Conservation (phyloP, 2,329 filamentous ascomycete genomes). For the Penicillium paneum region DNA sequence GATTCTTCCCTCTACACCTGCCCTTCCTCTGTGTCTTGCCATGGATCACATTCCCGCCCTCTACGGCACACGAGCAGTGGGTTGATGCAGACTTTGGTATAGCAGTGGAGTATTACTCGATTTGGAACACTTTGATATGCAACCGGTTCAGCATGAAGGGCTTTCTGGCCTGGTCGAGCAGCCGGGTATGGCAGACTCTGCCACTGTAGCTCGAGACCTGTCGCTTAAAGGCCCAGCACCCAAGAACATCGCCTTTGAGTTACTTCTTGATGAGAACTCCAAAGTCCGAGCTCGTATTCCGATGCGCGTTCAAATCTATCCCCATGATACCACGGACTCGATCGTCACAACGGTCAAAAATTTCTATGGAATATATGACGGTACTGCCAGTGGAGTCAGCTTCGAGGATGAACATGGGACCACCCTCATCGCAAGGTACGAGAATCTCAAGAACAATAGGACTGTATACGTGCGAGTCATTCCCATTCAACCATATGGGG, state of each 20-base stretch:
- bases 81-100: conserved; percentile 34
- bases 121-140: conserved; percentile 34
- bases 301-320: conserved; percentile 78
- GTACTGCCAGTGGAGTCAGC: conserved; percentile 76
- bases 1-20: conserved; percentile 28
- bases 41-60: conserved; percentile 24
- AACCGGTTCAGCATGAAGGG: conserved; percentile 35
- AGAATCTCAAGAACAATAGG: conserved; percentile 93
- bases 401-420: conserved; percentile 90
- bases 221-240: conserved; percentile 41
- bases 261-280: conserved; percentile 57
- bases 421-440: conserved; percentile 90
- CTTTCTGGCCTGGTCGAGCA: conserved; percentile 35
- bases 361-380: conserved; percentile 93
- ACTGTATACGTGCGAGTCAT: conserved; percentile 88
- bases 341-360: conserved; percentile 99
- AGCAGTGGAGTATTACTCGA: conserved; percentile 30
- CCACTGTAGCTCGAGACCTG: conserved; percentile 30
- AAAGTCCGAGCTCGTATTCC: conserved; percentile 60
- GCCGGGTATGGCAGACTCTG: conserved; percentile 24
- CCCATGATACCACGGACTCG: conserved; percentile 93
- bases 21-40: conserved; percentile 26
- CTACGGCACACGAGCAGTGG: conserved; percentile 29
- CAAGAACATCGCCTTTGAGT: conserved; percentile 64
- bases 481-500: conserved; percentile 52